A percentile compares a stretch with the other conserved stretches of the same genome.
Evolutionary conservation across 1,284 basidiomycete genomes (phyloP).

Genomic region (Porogramme epimiltina): DNA sequence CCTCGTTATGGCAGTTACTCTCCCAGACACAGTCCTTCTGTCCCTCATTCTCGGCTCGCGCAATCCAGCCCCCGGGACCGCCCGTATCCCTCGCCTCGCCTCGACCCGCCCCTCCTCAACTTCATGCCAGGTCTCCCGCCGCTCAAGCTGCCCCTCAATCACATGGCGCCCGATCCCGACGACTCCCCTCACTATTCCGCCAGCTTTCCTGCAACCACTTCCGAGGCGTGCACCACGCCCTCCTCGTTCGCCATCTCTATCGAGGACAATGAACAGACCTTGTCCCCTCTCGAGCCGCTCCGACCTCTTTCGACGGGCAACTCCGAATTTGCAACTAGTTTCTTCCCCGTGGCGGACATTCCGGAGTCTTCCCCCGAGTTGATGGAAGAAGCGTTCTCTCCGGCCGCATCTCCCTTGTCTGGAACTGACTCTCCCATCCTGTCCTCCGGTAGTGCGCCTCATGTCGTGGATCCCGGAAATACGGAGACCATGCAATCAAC

Average conservation of each 20-base stretch:
- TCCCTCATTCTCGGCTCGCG: background rate
- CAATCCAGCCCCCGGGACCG: conserved; percentile 3
- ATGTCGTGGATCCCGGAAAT: background rate
- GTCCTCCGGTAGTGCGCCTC: conserved; percentile 18
- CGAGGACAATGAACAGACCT: background rate
- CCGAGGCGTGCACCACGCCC: conserved; percentile 6
- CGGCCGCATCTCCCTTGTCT: conserved; percentile 12
- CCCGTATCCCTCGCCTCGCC: conserved; percentile 15
- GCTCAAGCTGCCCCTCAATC: conserved; percentile 19
- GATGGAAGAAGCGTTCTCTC: background rate
- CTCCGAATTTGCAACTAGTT: conserved; percentile 12
- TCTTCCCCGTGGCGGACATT: conserved; percentile 15
- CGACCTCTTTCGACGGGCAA: too few relatives aligned
- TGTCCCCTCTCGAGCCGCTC: background rate
- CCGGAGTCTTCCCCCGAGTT: conserved; percentile 3
- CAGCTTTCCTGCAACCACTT: conserved; percentile 12
- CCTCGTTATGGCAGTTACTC: background rate
- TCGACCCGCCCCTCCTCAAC: conserved; percentile 23
- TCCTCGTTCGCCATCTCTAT: conserved; percentile 8
- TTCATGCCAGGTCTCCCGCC: conserved; percentile 22
- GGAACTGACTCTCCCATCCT: conserved; percentile 30
- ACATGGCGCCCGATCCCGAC: conserved; percentile 7
- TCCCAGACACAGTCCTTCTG: background rate
- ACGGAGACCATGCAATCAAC: background rate
- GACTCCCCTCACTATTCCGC: conserved; percentile 13